Percentiles rank a stretch among this genome's conserved stretches.
These are phyloP conservation scores for Aspergillus saccharolyticus DNA, from an alignment of 495 filamentous ascomycete species.

Conservation along the genomic window DNA sequence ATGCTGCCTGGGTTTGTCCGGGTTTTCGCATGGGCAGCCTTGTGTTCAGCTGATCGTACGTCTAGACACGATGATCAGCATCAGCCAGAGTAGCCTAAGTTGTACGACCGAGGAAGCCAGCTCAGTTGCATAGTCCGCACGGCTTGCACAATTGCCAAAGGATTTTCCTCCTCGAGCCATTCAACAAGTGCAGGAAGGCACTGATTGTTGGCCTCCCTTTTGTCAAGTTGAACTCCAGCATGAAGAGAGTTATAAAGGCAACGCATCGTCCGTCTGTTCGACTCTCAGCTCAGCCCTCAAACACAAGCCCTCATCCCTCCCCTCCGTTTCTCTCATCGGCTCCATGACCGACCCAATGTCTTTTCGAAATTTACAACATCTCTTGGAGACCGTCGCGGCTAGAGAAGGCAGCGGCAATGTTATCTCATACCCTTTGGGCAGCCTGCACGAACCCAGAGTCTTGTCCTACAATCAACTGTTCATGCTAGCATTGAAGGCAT, in stretches of 20 bases:
- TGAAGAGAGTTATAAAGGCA: background rate
- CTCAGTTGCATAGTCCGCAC: background rate
- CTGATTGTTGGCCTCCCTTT: too few relatives aligned
- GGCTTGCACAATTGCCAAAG: background rate
- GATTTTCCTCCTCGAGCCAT: background rate
- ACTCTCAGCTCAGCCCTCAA: background rate
- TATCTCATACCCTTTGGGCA: constrained; percentile 7
- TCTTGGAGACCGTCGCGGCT: constrained; percentile 7
- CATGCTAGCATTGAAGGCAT: background rate
- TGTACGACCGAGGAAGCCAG: background rate
- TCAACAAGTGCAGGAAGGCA: too few relatives aligned
- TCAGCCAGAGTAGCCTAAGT: background rate
- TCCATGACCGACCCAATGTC: constrained; percentile 1
- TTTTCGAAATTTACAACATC: constrained; percentile 10
- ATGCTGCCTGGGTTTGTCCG: background rate
- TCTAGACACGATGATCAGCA: background rate
- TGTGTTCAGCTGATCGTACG: background rate
- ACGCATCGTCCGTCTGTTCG: background rate
- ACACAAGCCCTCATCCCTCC: background rate
- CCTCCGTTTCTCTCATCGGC: too few relatives aligned
- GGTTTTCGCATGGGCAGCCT: background rate
- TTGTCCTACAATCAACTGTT: background rate
- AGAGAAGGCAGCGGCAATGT: constrained; percentile 6
- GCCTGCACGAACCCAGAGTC: constrained; percentile 2
- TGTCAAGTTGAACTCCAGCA: too few relatives aligned